phyloP scores from a whole-genome alignment of 2,329 filamentous ascomycete genomes.

The Akanthomyces dipterigenus region DNA sequence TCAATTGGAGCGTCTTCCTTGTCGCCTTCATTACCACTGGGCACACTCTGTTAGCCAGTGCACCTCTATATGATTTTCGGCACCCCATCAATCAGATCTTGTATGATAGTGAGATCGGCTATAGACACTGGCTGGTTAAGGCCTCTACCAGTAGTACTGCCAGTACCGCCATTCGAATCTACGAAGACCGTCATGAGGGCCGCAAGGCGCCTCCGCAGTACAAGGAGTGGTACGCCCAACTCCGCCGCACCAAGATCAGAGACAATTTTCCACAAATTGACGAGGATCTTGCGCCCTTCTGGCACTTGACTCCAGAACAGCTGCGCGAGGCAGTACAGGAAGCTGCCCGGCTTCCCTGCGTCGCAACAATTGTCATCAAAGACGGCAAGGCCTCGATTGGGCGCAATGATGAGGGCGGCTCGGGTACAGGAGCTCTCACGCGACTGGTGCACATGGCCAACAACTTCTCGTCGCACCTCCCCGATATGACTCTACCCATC shows the following conservation, averaged over 20 bases:
- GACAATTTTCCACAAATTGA: slow-evolving; percentile 80
- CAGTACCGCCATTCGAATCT: slow-evolving; percentile 39
- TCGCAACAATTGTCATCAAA: slow-evolving; percentile 51
- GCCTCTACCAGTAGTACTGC: slow-evolving; percentile 42
- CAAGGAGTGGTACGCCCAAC: slow-evolving; percentile 77
- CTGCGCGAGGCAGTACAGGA: slow-evolving; percentile 53
- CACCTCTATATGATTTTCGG: slow-evolving; percentile 25
- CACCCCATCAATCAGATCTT: slow-evolving; percentile 46
- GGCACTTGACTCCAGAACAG: slow-evolving; percentile 60
- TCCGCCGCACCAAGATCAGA: slow-evolving; percentile 63
- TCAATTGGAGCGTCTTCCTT: not conserved
- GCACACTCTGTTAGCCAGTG: slow-evolving; percentile 26
- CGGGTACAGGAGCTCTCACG: slow-evolving; percentile 31
- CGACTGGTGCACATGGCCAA: slow-evolving; percentile 60
- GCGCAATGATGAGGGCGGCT: slow-evolving; percentile 28
- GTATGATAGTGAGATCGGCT: slow-evolving; percentile 39
- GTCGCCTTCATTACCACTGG: not conserved
- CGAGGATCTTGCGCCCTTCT: slow-evolving; percentile 68
- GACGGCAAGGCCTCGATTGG: slow-evolving; percentile 48
- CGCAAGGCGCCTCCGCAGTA: slow-evolving; percentile 74
- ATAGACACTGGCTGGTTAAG: slow-evolving; percentile 43
- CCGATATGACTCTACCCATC: slow-evolving; percentile 78
- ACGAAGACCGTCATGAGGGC: slow-evolving; percentile 48
- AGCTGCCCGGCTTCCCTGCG: slow-evolving; percentile 33
- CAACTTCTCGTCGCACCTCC: slow-evolving; percentile 64